Percentiles rank a stretch among this genome's conserved stretches.
Evolutionary conservation across 2,329 filamentous ascomycete genomes (phyloP).

Genomic region (Ambrosiella beaveri): DNA sequence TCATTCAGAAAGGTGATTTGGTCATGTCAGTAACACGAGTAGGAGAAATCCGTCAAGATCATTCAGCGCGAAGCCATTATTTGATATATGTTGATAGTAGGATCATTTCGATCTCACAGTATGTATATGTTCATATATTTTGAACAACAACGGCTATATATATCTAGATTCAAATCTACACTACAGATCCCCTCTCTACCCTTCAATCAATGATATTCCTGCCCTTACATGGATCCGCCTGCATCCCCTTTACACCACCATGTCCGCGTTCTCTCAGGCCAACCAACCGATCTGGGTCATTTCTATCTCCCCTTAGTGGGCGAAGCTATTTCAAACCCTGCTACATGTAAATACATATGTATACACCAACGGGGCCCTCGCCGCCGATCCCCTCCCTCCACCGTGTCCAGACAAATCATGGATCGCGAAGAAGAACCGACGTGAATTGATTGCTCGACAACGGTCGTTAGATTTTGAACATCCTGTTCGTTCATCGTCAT

Average conservation of each 20-base stretch:
- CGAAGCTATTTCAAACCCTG: not conserved
- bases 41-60: not conserved
- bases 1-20: not conserved
- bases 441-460: not conserved
- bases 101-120: not conserved
- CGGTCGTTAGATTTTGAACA: not conserved
- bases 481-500: too few relatives aligned
- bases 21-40: not conserved
- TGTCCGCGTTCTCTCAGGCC: not conserved
- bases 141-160: not conserved
- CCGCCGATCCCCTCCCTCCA: not conserved
- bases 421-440: not conserved
- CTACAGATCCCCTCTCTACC: not conserved
- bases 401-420: not conserved
- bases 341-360: too few relatives aligned
- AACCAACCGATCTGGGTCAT: not conserved
- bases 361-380: not conserved
- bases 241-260: not conserved
- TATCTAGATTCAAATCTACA: too few relatives aligned
- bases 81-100: not conserved
- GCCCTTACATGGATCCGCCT: not conserved
- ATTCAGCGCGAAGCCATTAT: not conserved
- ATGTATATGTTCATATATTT: not conserved
- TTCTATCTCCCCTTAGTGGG: not conserved
- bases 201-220: not conserved